Percentiles rank a stretch among this genome's conserved stretches.
phyloP scores from a whole-genome alignment of 768 basidiomycete genomes.

The Pleurotus giganteus region DNA sequence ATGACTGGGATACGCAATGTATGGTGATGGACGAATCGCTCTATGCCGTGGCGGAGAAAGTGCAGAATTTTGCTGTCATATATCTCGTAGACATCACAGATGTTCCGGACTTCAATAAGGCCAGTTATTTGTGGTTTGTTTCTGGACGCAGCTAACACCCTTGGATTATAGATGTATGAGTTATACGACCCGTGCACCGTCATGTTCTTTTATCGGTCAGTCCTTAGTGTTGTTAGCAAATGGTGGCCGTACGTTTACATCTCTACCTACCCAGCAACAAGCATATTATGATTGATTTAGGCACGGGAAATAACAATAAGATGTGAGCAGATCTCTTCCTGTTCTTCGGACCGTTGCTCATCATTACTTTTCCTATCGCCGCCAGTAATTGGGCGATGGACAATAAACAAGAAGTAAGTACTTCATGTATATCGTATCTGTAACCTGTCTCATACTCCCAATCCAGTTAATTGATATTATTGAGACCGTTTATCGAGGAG shows the following conservation, averaged over 20 bases:
- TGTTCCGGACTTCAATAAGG: conserved; percentile 99
- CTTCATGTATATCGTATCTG: not conserved
- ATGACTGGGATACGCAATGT: conserved; percentile 91
- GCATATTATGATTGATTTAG: conserved; percentile 99
- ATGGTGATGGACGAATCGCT: conserved; percentile 99
- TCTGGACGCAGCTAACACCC: not conserved
- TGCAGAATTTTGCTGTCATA: conserved; percentile 98
- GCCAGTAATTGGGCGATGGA: conserved; percentile 97
- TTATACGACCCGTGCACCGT: conserved; percentile 96
- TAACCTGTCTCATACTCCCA: not conserved
- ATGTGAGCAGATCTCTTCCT: conserved; percentile 65
- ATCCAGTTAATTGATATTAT: conserved; percentile 94
- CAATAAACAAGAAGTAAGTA: conserved; percentile 90
- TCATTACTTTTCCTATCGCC: conserved; percentile 3
- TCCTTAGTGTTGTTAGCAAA: not conserved
- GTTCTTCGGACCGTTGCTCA: not conserved
- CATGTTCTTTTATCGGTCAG: conserved; percentile 98
- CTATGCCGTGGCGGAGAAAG: conserved; percentile 88
- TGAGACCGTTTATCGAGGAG: conserved; percentile 97
- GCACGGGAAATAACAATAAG: conserved; percentile 99
- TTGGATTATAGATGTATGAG: conserved; percentile 87
- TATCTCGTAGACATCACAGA: conserved; percentile 94
- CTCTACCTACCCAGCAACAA: conserved; percentile 64
- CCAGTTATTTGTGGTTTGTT: conserved; percentile 24
- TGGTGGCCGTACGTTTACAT: conserved; percentile 8